phyloP scores from a whole-genome alignment of 1,139 yeast species.

The Meyerozyma sp. region DNA sequence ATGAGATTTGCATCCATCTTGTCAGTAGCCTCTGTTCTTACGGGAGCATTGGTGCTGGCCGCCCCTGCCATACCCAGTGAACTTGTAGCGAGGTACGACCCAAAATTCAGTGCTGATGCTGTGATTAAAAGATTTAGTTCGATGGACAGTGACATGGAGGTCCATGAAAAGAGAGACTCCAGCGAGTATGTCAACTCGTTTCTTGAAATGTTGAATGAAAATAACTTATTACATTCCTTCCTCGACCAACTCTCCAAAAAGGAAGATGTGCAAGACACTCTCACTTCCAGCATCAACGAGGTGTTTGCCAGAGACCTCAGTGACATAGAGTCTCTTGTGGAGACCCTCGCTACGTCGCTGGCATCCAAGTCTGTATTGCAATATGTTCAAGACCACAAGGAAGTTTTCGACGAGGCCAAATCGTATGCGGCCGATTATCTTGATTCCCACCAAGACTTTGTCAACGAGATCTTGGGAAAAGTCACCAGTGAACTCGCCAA shows the following conservation, averaged over 20 bases:
- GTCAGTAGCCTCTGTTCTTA: not conserved
- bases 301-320: not conserved
- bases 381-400: not conserved
- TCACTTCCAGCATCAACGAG: slow-evolving; percentile 1
- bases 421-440: not conserved
- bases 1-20: slow-evolving; percentile 13
- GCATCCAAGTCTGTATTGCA: not conserved
- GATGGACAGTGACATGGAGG: slow-evolving; percentile 6
- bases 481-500: not conserved
- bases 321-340: not conserved
- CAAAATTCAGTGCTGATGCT: not conserved
- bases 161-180: slow-evolving; percentile 9
- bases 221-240: slow-evolving; percentile 14
- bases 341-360: not conserved
- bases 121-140: not conserved
- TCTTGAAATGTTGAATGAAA: slow-evolving; percentile 10
- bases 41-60: slow-evolving; percentile 7
- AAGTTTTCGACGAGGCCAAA: not conserved
- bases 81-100: slow-evolving; percentile 3
- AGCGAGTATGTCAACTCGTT: slow-evolving; percentile 10
- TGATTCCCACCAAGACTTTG: not conserved
- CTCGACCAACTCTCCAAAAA: slow-evolving; percentile 11
- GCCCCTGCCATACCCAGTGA: slow-evolving; percentile 10
- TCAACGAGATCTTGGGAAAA: not conserved
- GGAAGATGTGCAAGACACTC: not conserved